A percentile compares a stretch with the other conserved stretches of the same genome.
phyloP scores from a whole-genome alignment of 1,284 basidiomycete species.

The Marasmius sp. region DNA sequence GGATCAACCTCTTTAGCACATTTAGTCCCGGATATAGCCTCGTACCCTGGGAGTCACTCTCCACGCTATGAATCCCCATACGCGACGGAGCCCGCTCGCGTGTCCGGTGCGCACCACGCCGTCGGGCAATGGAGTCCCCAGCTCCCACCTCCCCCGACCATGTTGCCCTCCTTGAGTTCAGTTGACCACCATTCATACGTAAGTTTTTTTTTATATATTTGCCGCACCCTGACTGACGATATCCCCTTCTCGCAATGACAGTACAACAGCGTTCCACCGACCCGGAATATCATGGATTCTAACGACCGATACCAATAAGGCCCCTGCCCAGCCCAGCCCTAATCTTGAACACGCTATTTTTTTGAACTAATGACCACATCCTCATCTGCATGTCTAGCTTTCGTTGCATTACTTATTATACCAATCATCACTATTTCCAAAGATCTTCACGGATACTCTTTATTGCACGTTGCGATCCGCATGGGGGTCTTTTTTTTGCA shows the following conservation, averaged over 20 bases:
- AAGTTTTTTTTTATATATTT: conserved; percentile 25
- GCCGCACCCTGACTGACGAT: conserved; percentile 5
- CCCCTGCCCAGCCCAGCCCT: no score
- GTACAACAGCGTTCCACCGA: background rate
- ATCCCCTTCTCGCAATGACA: background rate
- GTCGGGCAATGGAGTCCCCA: conserved; percentile 44
- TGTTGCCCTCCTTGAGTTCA: conserved; percentile 33
- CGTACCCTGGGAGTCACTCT: conserved; percentile 39
- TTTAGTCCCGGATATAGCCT: conserved; percentile 57
- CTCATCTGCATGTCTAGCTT: background rate
- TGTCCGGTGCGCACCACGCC: conserved; percentile 38
- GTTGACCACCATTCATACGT: conserved; percentile 49
- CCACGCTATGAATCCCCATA: conserved; percentile 51
- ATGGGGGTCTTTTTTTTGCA: background rate
- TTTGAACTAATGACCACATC: background rate
- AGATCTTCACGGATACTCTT: background rate
- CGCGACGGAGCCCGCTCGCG: conserved; percentile 27
- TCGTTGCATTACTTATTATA: background rate
- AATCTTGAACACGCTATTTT: background rate
- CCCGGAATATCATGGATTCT: background rate
- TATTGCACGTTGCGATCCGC: conserved; percentile 1
- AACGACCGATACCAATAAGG: conserved; percentile 4
- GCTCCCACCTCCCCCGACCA: conserved; percentile 32
- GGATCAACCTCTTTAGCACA: conserved; percentile 45
- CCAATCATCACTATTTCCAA: background rate